Base-by-base conservation (phyloP, 805 yeast genomes). In the Sugiyamaella valdiviana region DNA sequence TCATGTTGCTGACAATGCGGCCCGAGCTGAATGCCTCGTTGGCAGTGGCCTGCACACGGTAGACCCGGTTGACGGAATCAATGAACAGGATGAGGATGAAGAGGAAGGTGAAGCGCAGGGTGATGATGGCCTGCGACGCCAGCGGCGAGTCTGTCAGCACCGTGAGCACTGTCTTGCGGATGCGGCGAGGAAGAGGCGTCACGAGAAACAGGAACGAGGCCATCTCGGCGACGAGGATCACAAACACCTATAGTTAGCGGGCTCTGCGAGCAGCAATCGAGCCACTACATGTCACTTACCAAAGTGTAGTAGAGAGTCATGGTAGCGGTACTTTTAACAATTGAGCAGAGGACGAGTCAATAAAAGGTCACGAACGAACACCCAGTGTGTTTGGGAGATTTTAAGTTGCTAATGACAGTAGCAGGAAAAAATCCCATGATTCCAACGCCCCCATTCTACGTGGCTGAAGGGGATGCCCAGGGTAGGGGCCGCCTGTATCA, bases 41-140 rank as follows among this genome's bases (percentile, higher is more conserved):
- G 61, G 83, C 70, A 61, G 86, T 95, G 19, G 51, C 62, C 42
- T 74, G 71, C 32, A 88, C 87, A 19, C 82, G 70, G 62, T 75
- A 75, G 37, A 88, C 90, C 52, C 96, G 78, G 68, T 87, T 89
- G 54, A 89, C 83, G 2, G 96, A 81, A 65, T 93, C 99, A 46
- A 87, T 66, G 64, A 93, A 93, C 54, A 93, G 74, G 29, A 93
- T 78, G 39, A 85, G 70, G 16, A 93, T 85, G 70, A 91, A 93
- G 2, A 83, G 89, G 50, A 91, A 74, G 3, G 88, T 72, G 66
- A 95, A 88, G 64, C 85, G 85, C 56, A 88, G 72, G 3, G 88
- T 82, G 54, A 88, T 78, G 59, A 83, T 85, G 51, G 89, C 78
- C 56, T 83, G 80, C 55, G 80, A 80, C 45, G 81, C 77, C 44